phyloP scores from a whole-genome alignment of 75 land plant species.

The Picea glauca region DNA sequence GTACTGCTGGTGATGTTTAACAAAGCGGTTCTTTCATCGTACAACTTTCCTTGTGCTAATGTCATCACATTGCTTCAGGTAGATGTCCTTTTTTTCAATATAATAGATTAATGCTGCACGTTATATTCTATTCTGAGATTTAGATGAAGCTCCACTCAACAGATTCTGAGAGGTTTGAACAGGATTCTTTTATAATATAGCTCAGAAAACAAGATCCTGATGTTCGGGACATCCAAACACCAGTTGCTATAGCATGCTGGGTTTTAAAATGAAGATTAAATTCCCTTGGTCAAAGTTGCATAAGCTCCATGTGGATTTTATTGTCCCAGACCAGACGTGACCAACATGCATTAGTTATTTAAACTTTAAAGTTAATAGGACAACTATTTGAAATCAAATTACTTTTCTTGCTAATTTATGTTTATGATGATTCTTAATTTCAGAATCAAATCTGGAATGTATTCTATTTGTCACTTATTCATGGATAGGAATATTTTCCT shows the following conservation, averaged over 20 bases:
- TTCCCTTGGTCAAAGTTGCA: neutral
- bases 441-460: neutral
- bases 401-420: neutral
- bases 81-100: slow-evolving; percentile 6
- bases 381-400: neutral
- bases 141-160: neutral
- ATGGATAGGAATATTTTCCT: slow-evolving; percentile 1
- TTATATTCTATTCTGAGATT: neutral
- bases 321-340: neutral
- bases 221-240: neutral
- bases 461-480: neutral
- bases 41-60: slow-evolving; percentile 88
- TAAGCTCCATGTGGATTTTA: neutral
- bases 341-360: neutral
- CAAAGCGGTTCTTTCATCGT: slow-evolving; percentile 94
- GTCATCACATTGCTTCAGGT: slow-evolving; percentile 95
- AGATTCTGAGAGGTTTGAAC: neutral
- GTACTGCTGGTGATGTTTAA: slow-evolving; percentile 91
- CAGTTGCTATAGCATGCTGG: neutral
- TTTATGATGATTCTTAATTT: neutral
- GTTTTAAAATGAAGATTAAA: neutral
- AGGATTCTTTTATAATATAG: neutral
- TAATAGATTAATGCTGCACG: neutral
- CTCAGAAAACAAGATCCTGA: neutral
- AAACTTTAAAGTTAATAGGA: neutral